phyloP scores from a whole-genome alignment of 164 flowering plant species.

The Warburgia ugandensis region DNA sequence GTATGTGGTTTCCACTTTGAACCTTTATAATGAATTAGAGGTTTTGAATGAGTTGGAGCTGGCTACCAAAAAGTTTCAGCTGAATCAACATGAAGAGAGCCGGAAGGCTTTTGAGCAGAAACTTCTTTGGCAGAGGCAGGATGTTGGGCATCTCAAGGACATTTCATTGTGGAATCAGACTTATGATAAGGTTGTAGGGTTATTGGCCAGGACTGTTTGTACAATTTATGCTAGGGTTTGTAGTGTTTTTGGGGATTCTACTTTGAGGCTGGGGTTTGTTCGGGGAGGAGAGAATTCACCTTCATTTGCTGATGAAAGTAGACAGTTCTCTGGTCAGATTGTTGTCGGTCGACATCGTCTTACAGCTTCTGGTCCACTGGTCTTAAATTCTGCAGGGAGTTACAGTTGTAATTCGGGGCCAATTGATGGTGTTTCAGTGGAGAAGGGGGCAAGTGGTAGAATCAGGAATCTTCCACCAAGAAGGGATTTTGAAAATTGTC shows the following conservation, averaged over 20 bases:
- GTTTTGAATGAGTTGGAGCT: slow-evolving; percentile 78
- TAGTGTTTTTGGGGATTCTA: slow-evolving; percentile 50
- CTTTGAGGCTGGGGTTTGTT: slow-evolving; percentile 10
- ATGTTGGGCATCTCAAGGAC: slow-evolving; percentile 67
- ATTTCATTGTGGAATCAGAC: slow-evolving; percentile 85
- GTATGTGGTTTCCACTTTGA: slow-evolving; percentile 55
- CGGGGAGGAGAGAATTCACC: slow-evolving; percentile 20
- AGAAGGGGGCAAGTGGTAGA: slow-evolving; percentile 20
- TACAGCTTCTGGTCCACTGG: slow-evolving; percentile 23
- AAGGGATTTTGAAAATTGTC: slow-evolving; percentile 26
- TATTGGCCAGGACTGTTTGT: slow-evolving; percentile 81
- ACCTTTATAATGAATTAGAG: slow-evolving; percentile 69
- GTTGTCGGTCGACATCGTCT: slow-evolving; percentile 14
- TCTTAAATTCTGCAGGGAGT: slow-evolving; percentile 21
- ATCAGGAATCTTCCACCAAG: slow-evolving; percentile 25
- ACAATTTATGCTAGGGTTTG: slow-evolving; percentile 66
- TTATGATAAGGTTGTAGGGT: slow-evolving; percentile 73
- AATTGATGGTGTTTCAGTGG: slow-evolving; percentile 16
- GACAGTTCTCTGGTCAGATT: slow-evolving; percentile 21
- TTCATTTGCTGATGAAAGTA: slow-evolving; percentile 18
- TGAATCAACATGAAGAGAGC: slow-evolving; percentile 69
- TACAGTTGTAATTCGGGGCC: slow-evolving; percentile 27
- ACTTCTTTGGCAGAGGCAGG: slow-evolving; percentile 77
- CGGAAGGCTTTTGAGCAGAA: slow-evolving; percentile 76
- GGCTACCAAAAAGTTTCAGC: slow-evolving; percentile 66